Evolutionary conservation across 148 eudicot species (phyloP).

Genomic region (Heliosperma pusillum): DNA sequence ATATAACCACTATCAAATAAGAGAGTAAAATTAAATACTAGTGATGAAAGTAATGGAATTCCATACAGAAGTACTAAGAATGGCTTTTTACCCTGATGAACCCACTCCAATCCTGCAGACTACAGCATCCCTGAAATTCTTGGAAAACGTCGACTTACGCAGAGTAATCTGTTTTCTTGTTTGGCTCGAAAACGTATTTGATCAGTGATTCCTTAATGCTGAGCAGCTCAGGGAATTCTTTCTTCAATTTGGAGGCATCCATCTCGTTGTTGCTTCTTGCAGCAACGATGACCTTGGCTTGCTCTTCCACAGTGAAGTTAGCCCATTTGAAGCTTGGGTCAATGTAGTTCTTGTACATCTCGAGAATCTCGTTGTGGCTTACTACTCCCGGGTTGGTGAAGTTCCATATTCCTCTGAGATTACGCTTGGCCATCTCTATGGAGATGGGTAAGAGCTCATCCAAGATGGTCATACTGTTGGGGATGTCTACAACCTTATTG

Average conservation of each 20-base stretch:
- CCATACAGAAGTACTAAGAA: constrained; percentile 17
- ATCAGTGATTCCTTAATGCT: constrained; percentile 63
- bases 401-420: constrained; percentile 42
- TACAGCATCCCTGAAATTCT: background rate
- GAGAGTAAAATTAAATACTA: constrained; percentile 6
- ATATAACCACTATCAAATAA: background rate
- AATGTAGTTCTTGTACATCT: constrained; percentile 49
- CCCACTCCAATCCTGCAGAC: constrained; percentile 18
- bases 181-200: constrained; percentile 79
- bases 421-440: constrained; percentile 48
- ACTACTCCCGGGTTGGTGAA: constrained; percentile 45
- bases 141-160: constrained; percentile 24
- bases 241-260: constrained; percentile 75
- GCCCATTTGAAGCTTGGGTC: constrained; percentile 57
- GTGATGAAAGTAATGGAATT: constrained; percentile 4
- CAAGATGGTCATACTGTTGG: constrained; percentile 43
- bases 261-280: constrained; percentile 73
- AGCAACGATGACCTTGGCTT: constrained; percentile 80
- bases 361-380: constrained; percentile 48
- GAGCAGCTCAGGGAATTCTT: constrained; percentile 72
- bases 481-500: constrained; percentile 41
- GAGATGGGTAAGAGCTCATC: constrained; percentile 47
- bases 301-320: constrained; percentile 80
- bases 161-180: constrained; percentile 49
- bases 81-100: constrained; percentile 13